A percentile compares a stretch with the other conserved stretches of the same genome.
These are phyloP conservation scores for Hyaloraphidium curvatum DNA, from an alignment of 192 early-diverging fungal genomes.

Conservation along the genomic window DNA sequence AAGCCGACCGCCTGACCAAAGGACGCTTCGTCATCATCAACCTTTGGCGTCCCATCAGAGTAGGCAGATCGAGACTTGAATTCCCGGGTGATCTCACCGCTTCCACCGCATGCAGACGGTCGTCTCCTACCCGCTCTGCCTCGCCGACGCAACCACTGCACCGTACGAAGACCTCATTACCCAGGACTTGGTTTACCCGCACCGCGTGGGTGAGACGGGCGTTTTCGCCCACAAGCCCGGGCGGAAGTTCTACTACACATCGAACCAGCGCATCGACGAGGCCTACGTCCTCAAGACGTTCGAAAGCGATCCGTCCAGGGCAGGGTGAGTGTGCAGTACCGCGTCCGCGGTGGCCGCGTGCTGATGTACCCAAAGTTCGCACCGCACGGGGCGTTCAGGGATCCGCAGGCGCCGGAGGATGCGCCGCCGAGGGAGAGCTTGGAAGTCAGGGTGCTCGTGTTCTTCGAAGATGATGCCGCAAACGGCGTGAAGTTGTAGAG, in stretches of 20 bases:
- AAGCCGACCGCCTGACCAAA: not conserved
- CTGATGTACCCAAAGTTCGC: not conserved
- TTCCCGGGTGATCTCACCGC: not conserved
- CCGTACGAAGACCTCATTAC: not conserved
- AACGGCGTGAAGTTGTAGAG: not conserved
- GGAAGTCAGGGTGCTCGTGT: conserved; percentile 2
- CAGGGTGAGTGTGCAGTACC: not conserved
- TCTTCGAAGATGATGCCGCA: not conserved
- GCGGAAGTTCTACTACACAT: not conserved
- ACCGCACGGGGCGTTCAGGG: conserved; percentile 1
- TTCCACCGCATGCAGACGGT: conserved; percentile 3
- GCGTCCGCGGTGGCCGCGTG: not conserved
- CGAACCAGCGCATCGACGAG: not conserved
- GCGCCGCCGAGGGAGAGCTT: conserved; percentile 1
- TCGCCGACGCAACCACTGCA: not conserved
- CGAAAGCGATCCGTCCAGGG: not conserved
- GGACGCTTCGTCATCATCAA: conserved; percentile 1
- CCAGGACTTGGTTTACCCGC: not conserved
- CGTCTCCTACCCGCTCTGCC: not conserved
- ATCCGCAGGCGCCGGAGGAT: not conserved
- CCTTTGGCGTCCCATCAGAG: not conserved
- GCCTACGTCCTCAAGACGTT: conserved; percentile 3
- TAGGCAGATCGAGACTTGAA: not conserved
- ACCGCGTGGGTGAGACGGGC: conserved; percentile 2
- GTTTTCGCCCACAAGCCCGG: conserved; percentile 3